A percentile compares a stretch with the other conserved stretches of the same genome.
Conservation (phyloP, 352 stramenopile species). For the Globisporangium camurandrum region DNA sequence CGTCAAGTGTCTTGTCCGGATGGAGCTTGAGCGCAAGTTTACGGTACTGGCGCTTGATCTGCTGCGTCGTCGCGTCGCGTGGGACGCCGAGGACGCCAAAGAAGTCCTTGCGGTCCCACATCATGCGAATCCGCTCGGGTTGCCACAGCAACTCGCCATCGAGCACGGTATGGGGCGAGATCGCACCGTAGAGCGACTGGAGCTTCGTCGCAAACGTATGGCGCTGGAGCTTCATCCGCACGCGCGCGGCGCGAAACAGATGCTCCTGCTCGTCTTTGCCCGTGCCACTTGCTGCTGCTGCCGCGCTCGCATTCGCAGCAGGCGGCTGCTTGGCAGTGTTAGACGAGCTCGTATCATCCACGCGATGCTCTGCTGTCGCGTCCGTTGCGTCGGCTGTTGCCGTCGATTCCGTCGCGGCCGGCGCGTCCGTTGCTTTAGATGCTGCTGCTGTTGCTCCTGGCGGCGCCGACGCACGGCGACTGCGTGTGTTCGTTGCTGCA, state of each 20-base stretch:
- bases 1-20: slow-evolving; percentile 56
- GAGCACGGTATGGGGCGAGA: slow-evolving; percentile 24
- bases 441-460: slow-evolving; percentile 1
- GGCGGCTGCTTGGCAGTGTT: too few relatives aligned
- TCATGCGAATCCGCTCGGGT: slow-evolving; percentile 63
- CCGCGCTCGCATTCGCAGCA: too few relatives aligned
- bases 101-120: slow-evolving; percentile 75
- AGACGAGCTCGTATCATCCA: too few relatives aligned
- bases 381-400: too few relatives aligned
- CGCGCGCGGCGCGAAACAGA: slow-evolving; percentile 59
- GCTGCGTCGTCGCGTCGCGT: slow-evolving; percentile 45
- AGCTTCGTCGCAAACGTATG: slow-evolving; percentile 29
- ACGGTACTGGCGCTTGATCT: slow-evolving; percentile 80
- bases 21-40: slow-evolving; percentile 83
- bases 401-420: too few relatives aligned
- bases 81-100: slow-evolving; percentile 67
- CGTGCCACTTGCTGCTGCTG: too few relatives aligned
- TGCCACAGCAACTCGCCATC: slow-evolving; percentile 72
- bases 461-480: too few relatives aligned
- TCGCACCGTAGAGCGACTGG: slow-evolving; percentile 24
- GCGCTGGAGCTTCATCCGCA: slow-evolving; percentile 75
- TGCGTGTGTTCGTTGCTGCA: too few relatives aligned
- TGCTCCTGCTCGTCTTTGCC: slow-evolving; percentile 72
- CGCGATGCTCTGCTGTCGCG: too few relatives aligned
- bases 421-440: too few relatives aligned